Conservation (phyloP, 208 protist species). For the Naegleria gruberi region DNA sequence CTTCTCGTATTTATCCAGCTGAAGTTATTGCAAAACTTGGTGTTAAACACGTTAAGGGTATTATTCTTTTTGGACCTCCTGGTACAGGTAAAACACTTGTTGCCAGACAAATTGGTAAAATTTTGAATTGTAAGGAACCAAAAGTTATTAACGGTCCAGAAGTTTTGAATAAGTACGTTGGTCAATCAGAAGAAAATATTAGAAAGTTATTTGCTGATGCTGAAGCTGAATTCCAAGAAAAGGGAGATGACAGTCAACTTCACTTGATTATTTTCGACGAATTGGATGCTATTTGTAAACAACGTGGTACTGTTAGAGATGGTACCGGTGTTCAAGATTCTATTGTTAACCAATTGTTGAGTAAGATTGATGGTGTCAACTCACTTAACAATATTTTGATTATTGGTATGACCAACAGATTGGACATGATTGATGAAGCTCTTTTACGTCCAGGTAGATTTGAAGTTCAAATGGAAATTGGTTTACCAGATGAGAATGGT, state of each 20-base stretch:
- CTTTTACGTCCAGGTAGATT: conserved; percentile 96
- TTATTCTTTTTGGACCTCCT: conserved; percentile 95
- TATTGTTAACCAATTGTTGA: conserved; percentile 99
- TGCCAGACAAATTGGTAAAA: conserved; percentile 98
- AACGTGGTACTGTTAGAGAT: conserved; percentile 75
- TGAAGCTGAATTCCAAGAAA: conserved; percentile 79
- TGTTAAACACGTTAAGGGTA: conserved; percentile 95
- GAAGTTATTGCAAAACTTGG: conserved; percentile 87
- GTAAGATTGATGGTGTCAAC: conserved; percentile 98
- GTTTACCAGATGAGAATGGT: conserved; percentile 92
- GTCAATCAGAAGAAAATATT: conserved; percentile 97
- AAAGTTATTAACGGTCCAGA: conserved; percentile 97
- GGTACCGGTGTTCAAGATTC: conserved; percentile 94
- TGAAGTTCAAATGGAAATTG: conserved; percentile 95
- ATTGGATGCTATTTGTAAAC: conserved; percentile 98
- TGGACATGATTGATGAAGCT: conserved; percentile 99
- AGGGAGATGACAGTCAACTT: conserved; percentile 85
- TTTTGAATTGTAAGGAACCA: conserved; percentile 90
- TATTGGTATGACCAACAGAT: conserved; percentile 99
- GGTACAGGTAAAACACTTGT: conserved; percentile 98
- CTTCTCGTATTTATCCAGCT: conserved; percentile 87
- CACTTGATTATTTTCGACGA: conserved; percentile 99
- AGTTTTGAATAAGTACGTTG: conserved; percentile 98
- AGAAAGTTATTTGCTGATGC: conserved; percentile 97
- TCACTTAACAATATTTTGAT: conserved; percentile 98